Base-by-base conservation (phyloP, 176 grass and related monocot species). In the Miscanthus lutarioriparius region DNA sequence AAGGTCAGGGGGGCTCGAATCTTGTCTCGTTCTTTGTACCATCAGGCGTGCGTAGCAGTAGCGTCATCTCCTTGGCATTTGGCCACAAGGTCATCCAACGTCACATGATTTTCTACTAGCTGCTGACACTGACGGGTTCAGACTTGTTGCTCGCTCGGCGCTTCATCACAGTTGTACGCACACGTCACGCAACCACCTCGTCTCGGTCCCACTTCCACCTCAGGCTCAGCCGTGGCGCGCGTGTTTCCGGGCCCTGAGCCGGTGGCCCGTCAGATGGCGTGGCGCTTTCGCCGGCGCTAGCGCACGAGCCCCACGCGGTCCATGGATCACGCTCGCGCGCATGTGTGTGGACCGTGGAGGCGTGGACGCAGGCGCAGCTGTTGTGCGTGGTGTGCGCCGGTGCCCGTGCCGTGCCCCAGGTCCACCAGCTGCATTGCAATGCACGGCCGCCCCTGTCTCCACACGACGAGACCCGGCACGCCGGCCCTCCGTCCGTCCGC, bases 221-320 rank as follows among this genome's bases (percentile, higher is more conserved):
- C 41, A 44, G 10, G 10, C 48, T 51, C 15, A 6, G 5, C 13
- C 45, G 1, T 0, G 15, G 47, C 47, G 47, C 47, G 51, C 51
- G 51, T 8, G 51, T 54, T 22, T 22, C 51, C 48, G 48, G 48
- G 48, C 8, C 56, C 22, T 9, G 22, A 9, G 17, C 49, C 53
- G 53, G 19, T 33, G 51, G 7, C 51, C 2, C 7, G 19, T 61
- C 74, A 13, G 74, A 39, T 78, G 76, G 58, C 76, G 76, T 25
- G 76, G 58, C 76, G 56, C 58, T 72, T 44, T 72, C 70, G 40
- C 37, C 37, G 67, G 67, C 39, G 67, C 67, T 38, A 19, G 67
- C 67, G 37, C 67, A 38, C 36, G 36, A 40, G 19, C 67, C 67
- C 67, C 67, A 40, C 65, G 32, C 66, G 59, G 58, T 10, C 22